phyloP scores from a whole-genome alignment of 768 basidiomycete species.

The Trametes maxima region DNA sequence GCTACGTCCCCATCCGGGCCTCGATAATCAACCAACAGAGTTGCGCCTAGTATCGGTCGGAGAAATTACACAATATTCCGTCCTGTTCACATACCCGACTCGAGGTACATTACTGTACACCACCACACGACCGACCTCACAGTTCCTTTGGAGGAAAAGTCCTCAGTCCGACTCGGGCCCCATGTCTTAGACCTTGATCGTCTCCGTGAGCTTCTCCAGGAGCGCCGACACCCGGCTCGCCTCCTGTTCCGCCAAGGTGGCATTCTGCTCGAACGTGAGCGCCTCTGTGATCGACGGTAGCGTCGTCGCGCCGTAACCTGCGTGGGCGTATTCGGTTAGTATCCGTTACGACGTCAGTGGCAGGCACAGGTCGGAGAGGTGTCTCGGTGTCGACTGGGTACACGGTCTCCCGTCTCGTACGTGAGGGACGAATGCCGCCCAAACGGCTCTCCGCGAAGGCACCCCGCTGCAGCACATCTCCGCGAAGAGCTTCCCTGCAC shows the following conservation, averaged over 20 bases:
- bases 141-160: no score
- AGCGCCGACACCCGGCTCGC: slow-evolving; percentile 56
- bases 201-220: slow-evolving; percentile 41
- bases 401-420: no score
- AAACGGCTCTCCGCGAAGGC: neutral
- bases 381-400: no score
- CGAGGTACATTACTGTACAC: no score
- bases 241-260: slow-evolving; percentile 62
- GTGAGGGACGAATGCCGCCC: neutral
- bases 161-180: neutral
- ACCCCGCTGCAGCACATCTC: neutral
- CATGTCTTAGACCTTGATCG: slow-evolving; percentile 18
- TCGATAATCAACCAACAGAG: no score
- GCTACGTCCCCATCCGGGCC: neutral
- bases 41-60: no score
- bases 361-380: no score
- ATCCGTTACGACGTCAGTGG: neutral
- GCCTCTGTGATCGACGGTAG: slow-evolving; percentile 81
- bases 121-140: no score
- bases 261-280: slow-evolving; percentile 66
- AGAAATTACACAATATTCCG: neutral
- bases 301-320: slow-evolving; percentile 85
- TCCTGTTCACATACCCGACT: no score
- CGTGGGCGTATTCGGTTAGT: neutral
- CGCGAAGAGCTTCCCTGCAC: neutral